phyloP scores from a whole-genome alignment of 352 stramenopile species.

The Globisporangium apiculatum region DNA sequence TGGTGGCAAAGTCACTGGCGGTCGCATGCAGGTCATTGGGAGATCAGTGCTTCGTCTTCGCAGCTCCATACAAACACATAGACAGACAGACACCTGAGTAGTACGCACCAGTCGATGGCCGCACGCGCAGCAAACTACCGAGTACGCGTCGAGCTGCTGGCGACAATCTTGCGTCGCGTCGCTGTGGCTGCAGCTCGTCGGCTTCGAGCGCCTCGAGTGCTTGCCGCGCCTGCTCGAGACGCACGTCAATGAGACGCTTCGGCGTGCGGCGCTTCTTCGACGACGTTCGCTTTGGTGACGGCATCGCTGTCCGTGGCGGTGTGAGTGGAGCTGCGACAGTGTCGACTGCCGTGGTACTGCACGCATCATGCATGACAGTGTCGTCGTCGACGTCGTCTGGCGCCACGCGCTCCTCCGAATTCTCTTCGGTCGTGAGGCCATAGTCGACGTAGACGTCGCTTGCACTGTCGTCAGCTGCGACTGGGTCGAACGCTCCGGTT shows the following conservation, averaged over 20 bases:
- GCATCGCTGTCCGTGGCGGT: background rate
- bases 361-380: background rate
- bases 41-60: too few species aligned
- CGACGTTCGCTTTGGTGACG: background rate
- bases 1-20: too few species aligned
- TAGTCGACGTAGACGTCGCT: constrained; percentile 3
- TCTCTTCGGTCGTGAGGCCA: constrained; percentile 9
- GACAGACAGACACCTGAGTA: too few species aligned
- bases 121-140: background rate
- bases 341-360: background rate
- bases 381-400: background rate
- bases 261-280: constrained; percentile 6
- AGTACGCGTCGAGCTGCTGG: background rate
- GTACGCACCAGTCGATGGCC: too few species aligned
- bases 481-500: background rate
- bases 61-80: too few species aligned
- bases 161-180: background rate
- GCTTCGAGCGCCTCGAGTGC: constrained; percentile 3
- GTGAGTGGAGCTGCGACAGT: background rate
- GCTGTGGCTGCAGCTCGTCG: constrained; percentile 1
- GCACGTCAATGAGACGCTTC: constrained; percentile 9
- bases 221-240: constrained; percentile 14
- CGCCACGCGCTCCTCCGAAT: constrained; percentile 4
- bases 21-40: too few species aligned
- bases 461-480: background rate